phyloP scores from a whole-genome alignment of 2,329 filamentous ascomycete genomes.

The Hypoxylon sp. region DNA sequence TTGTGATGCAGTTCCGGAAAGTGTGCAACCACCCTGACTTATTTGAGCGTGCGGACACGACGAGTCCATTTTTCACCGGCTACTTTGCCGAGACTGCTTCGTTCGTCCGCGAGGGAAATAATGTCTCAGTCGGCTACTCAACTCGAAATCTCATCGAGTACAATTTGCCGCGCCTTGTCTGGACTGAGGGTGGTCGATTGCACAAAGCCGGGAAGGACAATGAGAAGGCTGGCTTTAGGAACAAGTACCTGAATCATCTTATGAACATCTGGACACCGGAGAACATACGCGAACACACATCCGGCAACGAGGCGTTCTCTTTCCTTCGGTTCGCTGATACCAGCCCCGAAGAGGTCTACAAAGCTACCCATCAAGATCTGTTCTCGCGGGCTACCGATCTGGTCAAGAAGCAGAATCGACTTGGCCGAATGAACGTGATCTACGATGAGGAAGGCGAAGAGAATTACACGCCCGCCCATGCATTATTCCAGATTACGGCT shows the following conservation, averaged over 20 bases:
- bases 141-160: constrained; percentile 89
- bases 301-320: constrained; percentile 78
- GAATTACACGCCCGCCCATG: constrained; percentile 77
- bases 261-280: constrained; percentile 93
- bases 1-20: constrained; percentile 99
- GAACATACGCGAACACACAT: constrained; percentile 75
- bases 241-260: constrained; percentile 80
- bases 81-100: constrained; percentile 95
- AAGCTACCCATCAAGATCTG: constrained; percentile 75
- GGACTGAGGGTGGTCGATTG: constrained; percentile 82
- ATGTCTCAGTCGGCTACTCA: constrained; percentile 86
- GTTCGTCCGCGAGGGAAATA: constrained; percentile 88
- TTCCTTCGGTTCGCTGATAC: constrained; percentile 90
- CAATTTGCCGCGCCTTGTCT: constrained; percentile 83
- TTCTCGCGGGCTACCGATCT: constrained; percentile 80
- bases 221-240: constrained; percentile 80
- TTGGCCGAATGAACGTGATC: constrained; percentile 74
- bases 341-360: constrained; percentile 79
- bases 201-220: constrained; percentile 81
- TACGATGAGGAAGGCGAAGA: constrained; percentile 76
- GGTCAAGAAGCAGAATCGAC: constrained; percentile 66
- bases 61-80: constrained; percentile 85
- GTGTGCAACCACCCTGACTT: constrained; percentile 98
- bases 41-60: constrained; percentile 94
- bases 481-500: constrained; percentile 84